A percentile compares a stretch with the other conserved stretches of the same genome.
phyloP scores from a whole-genome alignment of 2,329 filamentous ascomycete genomes.

The Monosporascus cannonballus region DNA sequence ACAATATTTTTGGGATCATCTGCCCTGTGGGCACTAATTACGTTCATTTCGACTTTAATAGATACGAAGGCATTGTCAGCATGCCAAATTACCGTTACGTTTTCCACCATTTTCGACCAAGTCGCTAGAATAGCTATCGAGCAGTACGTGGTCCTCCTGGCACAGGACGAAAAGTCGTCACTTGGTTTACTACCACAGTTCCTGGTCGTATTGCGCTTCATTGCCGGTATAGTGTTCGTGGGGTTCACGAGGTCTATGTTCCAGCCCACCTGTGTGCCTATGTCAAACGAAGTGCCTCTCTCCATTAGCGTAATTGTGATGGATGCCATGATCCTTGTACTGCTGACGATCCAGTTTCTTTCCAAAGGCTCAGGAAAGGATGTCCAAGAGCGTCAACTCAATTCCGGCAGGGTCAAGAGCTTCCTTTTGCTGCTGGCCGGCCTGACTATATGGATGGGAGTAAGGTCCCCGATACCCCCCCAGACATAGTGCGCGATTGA shows the following conservation, averaged over 20 bases:
- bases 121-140: constrained; percentile 46
- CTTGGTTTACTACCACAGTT: constrained; percentile 38
- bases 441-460: constrained; percentile 48
- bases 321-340: constrained; percentile 39
- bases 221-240: constrained; percentile 48
- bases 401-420: constrained; percentile 30
- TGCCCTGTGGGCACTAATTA: constrained; percentile 47
- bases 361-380: constrained; percentile 30
- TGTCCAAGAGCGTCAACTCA: constrained; percentile 20
- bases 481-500: constrained; percentile 10
- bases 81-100: constrained; percentile 47
- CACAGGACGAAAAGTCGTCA: constrained; percentile 30
- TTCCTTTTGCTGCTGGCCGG: constrained; percentile 36
- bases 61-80: constrained; percentile 33
- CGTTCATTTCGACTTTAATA: constrained; percentile 45
- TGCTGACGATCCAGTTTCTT: constrained; percentile 36
- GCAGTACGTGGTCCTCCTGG: constrained; percentile 48
- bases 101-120: constrained; percentile 52
- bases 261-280: constrained; percentile 45
- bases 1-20: constrained; percentile 44
- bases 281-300: constrained; percentile 37
- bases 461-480: constrained; percentile 27
- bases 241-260: constrained; percentile 49
- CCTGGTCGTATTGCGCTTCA: constrained; percentile 40
- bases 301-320: constrained; percentile 38